Percentiles rank a stretch among this genome's conserved stretches.
These are phyloP conservation scores for Sphagnum fallax DNA, from an alignment of 228 moss, liverwort and hornwort species.

Conservation along the genomic window DNA sequence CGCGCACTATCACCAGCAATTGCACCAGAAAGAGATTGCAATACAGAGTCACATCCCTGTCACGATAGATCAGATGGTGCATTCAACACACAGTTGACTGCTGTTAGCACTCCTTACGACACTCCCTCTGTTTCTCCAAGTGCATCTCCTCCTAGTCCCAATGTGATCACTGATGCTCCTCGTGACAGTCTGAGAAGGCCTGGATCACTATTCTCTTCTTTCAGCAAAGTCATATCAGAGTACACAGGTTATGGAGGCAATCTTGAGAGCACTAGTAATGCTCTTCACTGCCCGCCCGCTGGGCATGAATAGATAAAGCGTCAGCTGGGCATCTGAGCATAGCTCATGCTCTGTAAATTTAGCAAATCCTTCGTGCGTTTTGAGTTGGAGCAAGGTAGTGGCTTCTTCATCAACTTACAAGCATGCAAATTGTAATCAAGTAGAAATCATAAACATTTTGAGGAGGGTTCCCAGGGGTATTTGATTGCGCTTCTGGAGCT, in stretches of 20 bases:
- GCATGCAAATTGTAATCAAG: too few relatives aligned
- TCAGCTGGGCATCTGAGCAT: too few relatives aligned
- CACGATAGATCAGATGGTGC: conserved; percentile 57
- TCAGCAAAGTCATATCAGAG: conserved; percentile 48
- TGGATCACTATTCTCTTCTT: conserved; percentile 25
- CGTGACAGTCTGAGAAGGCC: conserved; percentile 13
- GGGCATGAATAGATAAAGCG: too few relatives aligned
- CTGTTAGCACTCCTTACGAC: conserved; percentile 59
- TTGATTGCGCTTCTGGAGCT: too few relatives aligned
- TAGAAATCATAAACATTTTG: too few relatives aligned
- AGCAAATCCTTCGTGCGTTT: too few relatives aligned
- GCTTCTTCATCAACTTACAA: too few relatives aligned
- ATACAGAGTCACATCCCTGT: conserved; percentile 23
- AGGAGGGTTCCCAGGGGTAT: too few relatives aligned
- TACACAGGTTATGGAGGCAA: conserved; percentile 75
- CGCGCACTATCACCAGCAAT: conserved; percentile 43
- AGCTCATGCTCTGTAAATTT: too few relatives aligned
- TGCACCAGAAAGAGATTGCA: conserved; percentile 29
- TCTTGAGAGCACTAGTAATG: conserved; percentile 63
- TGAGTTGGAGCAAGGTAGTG: too few relatives aligned
- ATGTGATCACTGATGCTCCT: conserved; percentile 52
- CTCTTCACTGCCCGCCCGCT: conserved; percentile 73
- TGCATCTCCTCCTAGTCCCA: conserved; percentile 58
- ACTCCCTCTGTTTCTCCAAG: conserved; percentile 71
- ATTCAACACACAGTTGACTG: conserved; percentile 41